These are phyloP conservation scores for Williopsis jadinii DNA, from an alignment of 1,139 yeast species.

Conservation along the genomic window DNA sequence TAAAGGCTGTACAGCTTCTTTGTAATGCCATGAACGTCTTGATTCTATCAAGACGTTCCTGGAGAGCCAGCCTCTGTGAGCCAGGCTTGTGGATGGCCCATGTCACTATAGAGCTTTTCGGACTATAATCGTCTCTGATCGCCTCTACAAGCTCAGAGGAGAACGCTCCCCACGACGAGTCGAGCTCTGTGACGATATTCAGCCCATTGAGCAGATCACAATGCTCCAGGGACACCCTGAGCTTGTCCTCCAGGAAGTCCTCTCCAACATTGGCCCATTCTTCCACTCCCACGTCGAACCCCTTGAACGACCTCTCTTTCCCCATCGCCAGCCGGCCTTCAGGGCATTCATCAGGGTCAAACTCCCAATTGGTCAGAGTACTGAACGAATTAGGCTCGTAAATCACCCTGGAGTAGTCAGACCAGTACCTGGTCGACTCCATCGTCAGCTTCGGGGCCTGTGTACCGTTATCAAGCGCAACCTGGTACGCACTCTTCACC, in stretches of 20 bases:
- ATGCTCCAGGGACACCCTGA: constrained; percentile 64
- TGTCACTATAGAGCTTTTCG: constrained; percentile 51
- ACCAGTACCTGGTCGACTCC: constrained; percentile 60
- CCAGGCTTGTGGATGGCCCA: constrained; percentile 39
- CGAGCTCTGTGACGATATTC: constrained; percentile 59
- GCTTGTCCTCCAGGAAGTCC: constrained; percentile 50
- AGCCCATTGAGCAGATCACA: constrained; percentile 72
- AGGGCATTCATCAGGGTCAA: constrained; percentile 32
- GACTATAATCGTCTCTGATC: constrained; percentile 64
- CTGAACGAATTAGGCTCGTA: constrained; percentile 56
- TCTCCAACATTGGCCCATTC: constrained; percentile 34
- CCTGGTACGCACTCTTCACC: constrained; percentile 52
- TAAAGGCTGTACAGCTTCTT: constrained; percentile 38
- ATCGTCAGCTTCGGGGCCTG: constrained; percentile 29
- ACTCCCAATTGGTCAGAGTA: constrained; percentile 50
- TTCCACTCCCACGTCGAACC: constrained; percentile 39
- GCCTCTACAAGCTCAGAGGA: constrained; percentile 43
- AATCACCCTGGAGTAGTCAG: constrained; percentile 68
- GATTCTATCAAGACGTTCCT: constrained; percentile 35
- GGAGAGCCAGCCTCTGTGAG: constrained; percentile 10
- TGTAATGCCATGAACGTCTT: constrained; percentile 39
- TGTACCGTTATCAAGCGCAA: constrained; percentile 46
- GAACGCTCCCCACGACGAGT: constrained; percentile 84
- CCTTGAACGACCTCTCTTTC: constrained; percentile 28
- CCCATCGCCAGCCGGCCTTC: constrained; percentile 29